phyloP scores from a whole-genome alignment of 768 basidiomycete species.

The Hygrophoropsis aurantiaca region DNA sequence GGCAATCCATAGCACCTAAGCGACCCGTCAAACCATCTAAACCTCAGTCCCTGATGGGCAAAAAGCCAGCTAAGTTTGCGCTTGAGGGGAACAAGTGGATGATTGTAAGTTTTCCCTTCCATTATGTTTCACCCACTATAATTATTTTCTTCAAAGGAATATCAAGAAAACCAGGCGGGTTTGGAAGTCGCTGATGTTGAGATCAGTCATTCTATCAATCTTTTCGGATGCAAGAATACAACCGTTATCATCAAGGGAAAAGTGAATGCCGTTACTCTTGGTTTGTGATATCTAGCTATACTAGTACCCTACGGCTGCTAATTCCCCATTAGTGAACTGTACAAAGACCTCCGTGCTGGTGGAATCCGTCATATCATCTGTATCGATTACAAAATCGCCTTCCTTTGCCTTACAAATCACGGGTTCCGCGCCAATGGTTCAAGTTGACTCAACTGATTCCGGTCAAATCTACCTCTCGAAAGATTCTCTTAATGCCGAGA shows the following conservation, averaged over 20 bases:
- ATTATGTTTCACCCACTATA: neutral
- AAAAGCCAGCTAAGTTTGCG: slow-evolving; percentile 88
- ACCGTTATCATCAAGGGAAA: slow-evolving; percentile 88
- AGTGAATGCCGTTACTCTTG: slow-evolving; percentile 88
- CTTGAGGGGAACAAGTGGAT: slow-evolving; percentile 94
- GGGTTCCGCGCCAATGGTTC: slow-evolving; percentile 87
- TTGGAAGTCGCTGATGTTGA: slow-evolving; percentile 76
- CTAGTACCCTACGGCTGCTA: neutral
- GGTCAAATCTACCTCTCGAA: slow-evolving; percentile 94
- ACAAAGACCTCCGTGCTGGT: slow-evolving; percentile 84
- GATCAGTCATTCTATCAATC: slow-evolving; percentile 80
- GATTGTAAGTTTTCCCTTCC: slow-evolving; percentile 54
- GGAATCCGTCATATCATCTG: slow-evolving; percentile 88
- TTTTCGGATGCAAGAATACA: slow-evolving; percentile 88
- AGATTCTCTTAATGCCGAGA: slow-evolving; percentile 75
- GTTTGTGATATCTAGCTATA: slow-evolving; percentile 44
- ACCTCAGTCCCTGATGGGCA: slow-evolving; percentile 77
- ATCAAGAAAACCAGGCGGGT: slow-evolving; percentile 77
- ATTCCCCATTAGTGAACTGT: slow-evolving; percentile 67
- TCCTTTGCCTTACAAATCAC: slow-evolving; percentile 93
- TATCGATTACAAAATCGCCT: slow-evolving; percentile 87
- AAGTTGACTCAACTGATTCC: slow-evolving; percentile 92
- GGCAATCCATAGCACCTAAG: slow-evolving; percentile 38
- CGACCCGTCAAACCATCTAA: slow-evolving; percentile 82
- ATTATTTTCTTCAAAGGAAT: slow-evolving; percentile 58